Evolutionary conservation across 2,329 filamentous ascomycete genomes (phyloP).

Genomic region (Hypomyces perniciosus): DNA sequence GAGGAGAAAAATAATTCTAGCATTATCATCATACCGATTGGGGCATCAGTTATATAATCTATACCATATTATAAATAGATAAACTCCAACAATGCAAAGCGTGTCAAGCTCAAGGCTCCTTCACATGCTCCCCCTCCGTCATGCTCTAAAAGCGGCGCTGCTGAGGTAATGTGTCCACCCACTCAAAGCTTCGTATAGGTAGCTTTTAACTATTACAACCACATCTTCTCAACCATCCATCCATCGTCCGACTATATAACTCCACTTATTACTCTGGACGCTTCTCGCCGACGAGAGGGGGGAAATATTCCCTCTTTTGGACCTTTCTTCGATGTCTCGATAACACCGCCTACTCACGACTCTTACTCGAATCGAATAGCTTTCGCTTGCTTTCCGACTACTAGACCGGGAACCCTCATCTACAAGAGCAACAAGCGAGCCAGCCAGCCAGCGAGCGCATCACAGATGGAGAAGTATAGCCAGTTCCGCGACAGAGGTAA

Average conservation of each 20-base stretch:
- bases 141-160: slow-evolving; percentile 9
- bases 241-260: background rate
- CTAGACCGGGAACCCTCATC: background rate
- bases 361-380: background rate
- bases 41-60: background rate
- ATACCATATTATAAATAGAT: background rate
- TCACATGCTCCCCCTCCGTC: background rate
- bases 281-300: slow-evolving; percentile 3
- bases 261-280: background rate
- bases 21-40: too few relatives aligned
- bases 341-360: slow-evolving; percentile 1
- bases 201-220: background rate
- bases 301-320: slow-evolving; percentile 2
- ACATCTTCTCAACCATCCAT: background rate
- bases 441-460: background rate
- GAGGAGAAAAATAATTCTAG: background rate
- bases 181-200: background rate
- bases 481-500: slow-evolving; percentile 86
- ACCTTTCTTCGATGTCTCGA: slow-evolving; percentile 10
- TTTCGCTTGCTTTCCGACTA: background rate
- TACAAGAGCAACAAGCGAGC: background rate
- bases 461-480: slow-evolving; percentile 84
- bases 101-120: too few relatives aligned
- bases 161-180: slow-evolving; percentile 11
- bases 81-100: background rate